Conservation (phyloP, 345 rosid genomes). For the Dipteronia sinensis region DNA sequence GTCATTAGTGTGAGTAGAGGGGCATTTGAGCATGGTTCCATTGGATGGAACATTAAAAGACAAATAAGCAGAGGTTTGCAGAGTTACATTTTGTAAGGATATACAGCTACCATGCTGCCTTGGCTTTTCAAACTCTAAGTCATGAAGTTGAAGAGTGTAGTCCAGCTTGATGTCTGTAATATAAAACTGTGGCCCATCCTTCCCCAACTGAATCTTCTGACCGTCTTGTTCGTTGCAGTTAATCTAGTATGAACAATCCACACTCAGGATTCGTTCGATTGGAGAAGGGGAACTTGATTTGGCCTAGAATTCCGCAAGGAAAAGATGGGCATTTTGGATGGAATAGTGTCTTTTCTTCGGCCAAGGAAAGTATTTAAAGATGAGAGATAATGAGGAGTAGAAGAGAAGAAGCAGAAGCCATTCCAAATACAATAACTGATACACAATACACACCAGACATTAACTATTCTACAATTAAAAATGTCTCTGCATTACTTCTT, state of each 20-base stretch:
- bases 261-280: constrained; percentile 15
- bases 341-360: neutral
- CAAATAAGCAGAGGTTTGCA: constrained; percentile 26
- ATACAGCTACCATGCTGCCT: constrained; percentile 12
- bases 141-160: constrained; percentile 17
- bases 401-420: neutral
- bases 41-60: neutral
- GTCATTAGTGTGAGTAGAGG: no score
- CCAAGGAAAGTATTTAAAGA: neutral
- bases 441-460: no score
- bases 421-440: neutral
- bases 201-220: constrained; percentile 36
- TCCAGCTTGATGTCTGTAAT: constrained; percentile 37
- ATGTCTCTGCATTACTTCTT: neutral
- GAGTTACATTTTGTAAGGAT: constrained; percentile 31
- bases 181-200: constrained; percentile 25
- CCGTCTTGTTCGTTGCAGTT: constrained; percentile 13
- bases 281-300: constrained; percentile 27
- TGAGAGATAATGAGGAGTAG: constrained; percentile 9
- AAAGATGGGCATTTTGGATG: constrained; percentile 3
- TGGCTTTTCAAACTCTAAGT: constrained; percentile 6
- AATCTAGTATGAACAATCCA: constrained; percentile 29
- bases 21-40: constrained; percentile 34
- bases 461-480: neutral
- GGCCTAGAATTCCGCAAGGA: constrained; percentile 30